Evolutionary conservation across 768 basidiomycete genomes (phyloP).

Genomic region (Lyophyllum semitale): DNA sequence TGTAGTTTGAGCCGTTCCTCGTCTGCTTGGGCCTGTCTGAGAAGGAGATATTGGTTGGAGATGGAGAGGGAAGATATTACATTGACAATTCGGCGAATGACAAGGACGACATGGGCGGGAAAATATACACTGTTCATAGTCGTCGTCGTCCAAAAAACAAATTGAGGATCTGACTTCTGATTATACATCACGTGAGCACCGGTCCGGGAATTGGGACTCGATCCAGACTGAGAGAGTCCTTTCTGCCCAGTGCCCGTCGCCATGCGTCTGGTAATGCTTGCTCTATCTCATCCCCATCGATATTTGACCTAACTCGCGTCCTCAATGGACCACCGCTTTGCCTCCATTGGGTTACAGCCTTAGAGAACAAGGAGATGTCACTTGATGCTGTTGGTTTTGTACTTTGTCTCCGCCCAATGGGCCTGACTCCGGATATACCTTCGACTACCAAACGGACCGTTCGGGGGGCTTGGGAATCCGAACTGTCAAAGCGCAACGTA

Average conservation of each 20-base stretch:
- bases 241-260: too few relatives aligned
- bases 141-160: constrained; percentile 3
- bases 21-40: constrained; percentile 18
- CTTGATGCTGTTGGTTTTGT: background rate
- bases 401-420: background rate
- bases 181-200: constrained; percentile 11
- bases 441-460: background rate
- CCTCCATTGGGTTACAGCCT: too few relatives aligned
- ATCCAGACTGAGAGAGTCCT: too few relatives aligned
- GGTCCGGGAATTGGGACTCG: too few relatives aligned
- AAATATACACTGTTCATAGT: constrained; percentile 48
- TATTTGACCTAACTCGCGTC: too few relatives aligned
- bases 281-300: too few relatives aligned
- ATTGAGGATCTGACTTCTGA: constrained; percentile 1
- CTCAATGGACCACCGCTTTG: too few relatives aligned
- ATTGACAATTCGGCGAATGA: constrained; percentile 68
- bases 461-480: background rate
- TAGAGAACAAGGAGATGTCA: background rate
- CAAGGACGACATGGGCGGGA: constrained; percentile 58
- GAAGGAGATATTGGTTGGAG: constrained; percentile 60
- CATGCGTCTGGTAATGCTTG: too few relatives aligned
- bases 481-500: background rate
- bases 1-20: constrained; percentile 13
- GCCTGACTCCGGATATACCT: background rate
- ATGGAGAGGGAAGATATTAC: constrained; percentile 71